Evolutionary conservation across 495 filamentous ascomycete genomes (phyloP), one percentile per base, ranked within the genome.

Genomic region (Aspergillus olivimuriae): DNA sequence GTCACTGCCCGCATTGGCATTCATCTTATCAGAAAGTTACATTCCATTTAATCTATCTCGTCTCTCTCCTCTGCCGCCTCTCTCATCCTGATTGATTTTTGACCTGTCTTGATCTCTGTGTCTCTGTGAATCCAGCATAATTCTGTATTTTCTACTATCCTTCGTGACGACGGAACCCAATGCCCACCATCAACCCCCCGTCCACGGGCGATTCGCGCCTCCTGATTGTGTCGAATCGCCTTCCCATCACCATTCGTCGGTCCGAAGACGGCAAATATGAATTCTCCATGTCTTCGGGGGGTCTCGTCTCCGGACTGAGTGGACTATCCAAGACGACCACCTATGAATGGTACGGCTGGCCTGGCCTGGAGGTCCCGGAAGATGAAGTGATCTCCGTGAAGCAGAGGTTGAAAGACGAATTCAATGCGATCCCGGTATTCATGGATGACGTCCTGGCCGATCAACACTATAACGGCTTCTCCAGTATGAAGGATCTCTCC

Each of bases 291-390:
- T 95, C 90, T 10, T 95, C 91, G 4, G 91, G 91, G 43, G 91
- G 91, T 11, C 76, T 98, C 24, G 89, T 98, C 41, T 94, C 84
- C 28, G 92, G 90, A 1, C 63, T 98, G 41, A 89, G 84, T 48
- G 92, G 91, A 14, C 66, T 98, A 50, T 84, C 86, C 50, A 95
- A 95, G 62, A 79, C 85, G 5, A 95, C 88, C 9, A 91, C 81
- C 34, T 96, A 95, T 68, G 83, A 88, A 60, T 98, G 92, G 91
- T 96, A 95, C 62, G 91, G 91, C 46, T 98, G 92, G 92, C 89
- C 91, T 5, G 91, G 91, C 20, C 58, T 95, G 43, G 86, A 95
- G 56, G 76, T 90, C 20, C 85, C 86, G 32, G 83, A 87, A 42
- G 73, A 66, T 15, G 86, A 91, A 52, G 66, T 77, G 6, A 71